A percentile compares a stretch with the other conserved stretches of the same genome.
Conservation (phyloP, 2,329 filamentous ascomycete species). For the Stagonosporopsis cucurbitacearum region DNA sequence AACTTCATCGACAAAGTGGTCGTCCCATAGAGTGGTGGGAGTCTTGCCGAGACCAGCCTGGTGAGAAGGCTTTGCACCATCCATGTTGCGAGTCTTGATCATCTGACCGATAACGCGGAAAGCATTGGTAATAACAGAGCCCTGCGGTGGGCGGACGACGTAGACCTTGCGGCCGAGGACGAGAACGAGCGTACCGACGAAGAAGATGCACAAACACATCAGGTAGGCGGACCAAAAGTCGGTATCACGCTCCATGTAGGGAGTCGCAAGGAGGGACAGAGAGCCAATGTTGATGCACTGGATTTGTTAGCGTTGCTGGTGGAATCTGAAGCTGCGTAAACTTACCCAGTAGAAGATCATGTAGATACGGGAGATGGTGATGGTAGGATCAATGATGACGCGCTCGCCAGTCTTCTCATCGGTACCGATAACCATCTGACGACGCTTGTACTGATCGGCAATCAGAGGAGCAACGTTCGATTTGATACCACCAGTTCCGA, state of each 20-base stretch:
- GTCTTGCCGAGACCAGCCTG: slow-evolving; percentile 60
- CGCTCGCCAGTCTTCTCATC: slow-evolving; percentile 54
- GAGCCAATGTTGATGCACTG: slow-evolving; percentile 73
- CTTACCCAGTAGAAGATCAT: slow-evolving; percentile 68
- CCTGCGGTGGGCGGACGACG: slow-evolving; percentile 48
- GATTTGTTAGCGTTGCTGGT: neutral
- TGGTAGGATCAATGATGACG: slow-evolving; percentile 55
- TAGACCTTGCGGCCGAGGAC: slow-evolving; percentile 48
- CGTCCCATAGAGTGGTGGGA: slow-evolving; percentile 64
- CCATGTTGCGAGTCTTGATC: slow-evolving; percentile 61
- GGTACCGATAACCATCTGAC: slow-evolving; percentile 51
- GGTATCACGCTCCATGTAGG: slow-evolving; percentile 72
- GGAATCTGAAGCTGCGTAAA: neutral
- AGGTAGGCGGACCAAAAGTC: slow-evolving; percentile 75
- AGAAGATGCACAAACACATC: slow-evolving; percentile 70
- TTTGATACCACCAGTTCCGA: slow-evolving; percentile 83
- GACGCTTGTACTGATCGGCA: slow-evolving; percentile 56
- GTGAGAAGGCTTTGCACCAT: slow-evolving; percentile 72
- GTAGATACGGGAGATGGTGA: slow-evolving; percentile 58
- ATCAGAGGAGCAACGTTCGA: slow-evolving; percentile 69
- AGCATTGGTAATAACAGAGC: slow-evolving; percentile 47
- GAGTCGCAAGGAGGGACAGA: slow-evolving; percentile 71
- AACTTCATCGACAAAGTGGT: slow-evolving; percentile 75
- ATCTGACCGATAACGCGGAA: slow-evolving; percentile 68
- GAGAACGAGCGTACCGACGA: slow-evolving; percentile 64